Evolutionary conservation across 805 yeast species (phyloP).

Genomic region (Groenewaldozyma tartarivorans): DNA sequence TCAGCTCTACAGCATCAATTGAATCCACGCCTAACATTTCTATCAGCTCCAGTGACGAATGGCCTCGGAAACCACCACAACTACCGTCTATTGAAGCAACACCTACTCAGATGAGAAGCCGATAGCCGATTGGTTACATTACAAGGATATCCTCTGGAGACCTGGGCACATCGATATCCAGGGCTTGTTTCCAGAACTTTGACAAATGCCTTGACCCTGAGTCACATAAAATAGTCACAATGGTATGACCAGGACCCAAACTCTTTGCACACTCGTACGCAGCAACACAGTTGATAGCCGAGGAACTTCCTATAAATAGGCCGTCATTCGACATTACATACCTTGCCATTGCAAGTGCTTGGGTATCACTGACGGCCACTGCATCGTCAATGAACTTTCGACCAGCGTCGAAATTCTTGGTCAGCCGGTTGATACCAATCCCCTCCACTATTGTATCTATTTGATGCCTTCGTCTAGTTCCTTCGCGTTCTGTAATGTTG

Average conservation of each 20-base stretch:
- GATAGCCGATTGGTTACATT: too few species aligned
- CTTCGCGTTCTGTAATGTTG: slow-evolving; percentile 80
- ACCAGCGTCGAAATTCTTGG: slow-evolving; percentile 69
- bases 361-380: slow-evolving; percentile 64
- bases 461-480: slow-evolving; percentile 89
- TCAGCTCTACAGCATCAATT: background rate
- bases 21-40: background rate
- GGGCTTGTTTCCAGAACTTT: slow-evolving; percentile 68
- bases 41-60: background rate
- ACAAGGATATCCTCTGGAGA: slow-evolving; percentile 1
- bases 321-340: slow-evolving; percentile 77
- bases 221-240: slow-evolving; percentile 86
- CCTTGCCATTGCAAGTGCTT: slow-evolving; percentile 85
- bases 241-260: slow-evolving; percentile 49
- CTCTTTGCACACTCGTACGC: slow-evolving; percentile 52
- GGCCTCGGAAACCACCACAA: background rate
- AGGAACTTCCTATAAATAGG: slow-evolving; percentile 80
- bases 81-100: background rate
- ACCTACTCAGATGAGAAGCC: background rate
- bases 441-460: slow-evolving; percentile 95
- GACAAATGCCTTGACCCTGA: slow-evolving; percentile 84
- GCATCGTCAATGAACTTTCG: slow-evolving; percentile 68
- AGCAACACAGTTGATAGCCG: slow-evolving; percentile 92
- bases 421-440: slow-evolving; percentile 79
- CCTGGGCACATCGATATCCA: slow-evolving; percentile 1